Conservation (phyloP, 805 yeast species). For the Lipomyces spencermartinsiae region DNA sequence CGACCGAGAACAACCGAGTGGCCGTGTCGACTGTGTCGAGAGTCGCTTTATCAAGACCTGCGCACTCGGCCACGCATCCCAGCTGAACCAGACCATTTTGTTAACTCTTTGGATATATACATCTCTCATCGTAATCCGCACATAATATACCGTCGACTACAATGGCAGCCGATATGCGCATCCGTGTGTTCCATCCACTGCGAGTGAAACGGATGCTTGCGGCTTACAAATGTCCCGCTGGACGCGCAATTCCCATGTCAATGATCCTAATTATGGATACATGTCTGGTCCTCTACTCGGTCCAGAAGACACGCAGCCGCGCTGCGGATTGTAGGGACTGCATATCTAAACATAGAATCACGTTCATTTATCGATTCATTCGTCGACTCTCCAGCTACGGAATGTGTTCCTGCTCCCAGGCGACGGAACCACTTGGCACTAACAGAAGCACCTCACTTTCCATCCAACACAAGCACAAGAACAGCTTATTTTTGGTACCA, state of each 20-base stretch:
- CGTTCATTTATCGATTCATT: neutral
- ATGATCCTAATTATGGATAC: no score
- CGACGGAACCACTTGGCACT: constrained; percentile 15
- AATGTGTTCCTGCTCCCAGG: constrained; percentile 37
- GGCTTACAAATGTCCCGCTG: no score
- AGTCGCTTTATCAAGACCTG: no score
- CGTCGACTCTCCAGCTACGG: neutral
- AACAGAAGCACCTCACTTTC: constrained; percentile 11
- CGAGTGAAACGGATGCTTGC: no score
- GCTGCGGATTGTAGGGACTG: no score
- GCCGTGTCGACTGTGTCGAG: neutral
- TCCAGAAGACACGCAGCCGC: no score
- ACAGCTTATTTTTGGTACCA: constrained; percentile 30
- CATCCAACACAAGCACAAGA: constrained; percentile 37
- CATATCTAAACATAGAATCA: neutral
- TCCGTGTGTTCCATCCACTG: no score
- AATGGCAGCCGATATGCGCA: no score
- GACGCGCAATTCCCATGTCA: no score
- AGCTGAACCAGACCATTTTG: neutral
- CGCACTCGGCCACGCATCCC: neutral
- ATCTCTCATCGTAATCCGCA: no score
- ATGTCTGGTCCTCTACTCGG: no score
- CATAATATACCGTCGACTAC: no score
- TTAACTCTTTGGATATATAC: neutral
- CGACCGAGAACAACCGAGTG: neutral